Conservation (phyloP, 1,139 yeast species). For the Sugiyamaella japonica region DNA sequence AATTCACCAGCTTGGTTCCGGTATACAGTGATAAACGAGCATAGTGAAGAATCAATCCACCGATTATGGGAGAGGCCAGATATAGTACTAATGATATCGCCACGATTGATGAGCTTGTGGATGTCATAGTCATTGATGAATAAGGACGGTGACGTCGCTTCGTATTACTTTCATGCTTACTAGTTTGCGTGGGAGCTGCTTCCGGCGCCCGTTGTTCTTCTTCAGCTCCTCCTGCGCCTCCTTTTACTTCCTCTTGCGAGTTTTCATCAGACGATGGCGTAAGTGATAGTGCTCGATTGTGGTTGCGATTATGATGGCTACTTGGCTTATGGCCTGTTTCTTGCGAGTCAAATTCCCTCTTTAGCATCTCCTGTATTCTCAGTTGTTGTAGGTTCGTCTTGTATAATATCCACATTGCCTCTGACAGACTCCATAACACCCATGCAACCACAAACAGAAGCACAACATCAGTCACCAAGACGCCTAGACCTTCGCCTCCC, state of each 20-base stretch:
- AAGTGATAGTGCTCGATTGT: not conserved
- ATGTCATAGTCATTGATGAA: not conserved
- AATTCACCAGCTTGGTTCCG: conserved; percentile 29
- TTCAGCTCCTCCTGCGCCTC: too few species aligned
- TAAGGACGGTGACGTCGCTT: not conserved
- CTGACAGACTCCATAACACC: conserved; percentile 31
- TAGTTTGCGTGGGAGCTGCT: not conserved
- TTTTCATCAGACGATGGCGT: not conserved
- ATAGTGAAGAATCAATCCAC: conserved; percentile 27
- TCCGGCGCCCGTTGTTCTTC: not conserved
- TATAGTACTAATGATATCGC: conserved; percentile 22
- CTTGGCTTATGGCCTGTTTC: not conserved
- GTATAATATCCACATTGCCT: conserved; percentile 31
- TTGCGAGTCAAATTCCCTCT: not conserved
- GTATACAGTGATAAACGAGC: conserved; percentile 28
- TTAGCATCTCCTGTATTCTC: not conserved
- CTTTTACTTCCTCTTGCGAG: not conserved
- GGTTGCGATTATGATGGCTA: not conserved
- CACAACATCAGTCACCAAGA: conserved; percentile 29
- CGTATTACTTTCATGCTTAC: not conserved
- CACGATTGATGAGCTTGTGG: not conserved
- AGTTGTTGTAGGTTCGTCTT: conserved; percentile 4
- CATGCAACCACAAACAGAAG: conserved; percentile 31
- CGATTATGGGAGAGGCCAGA: conserved; percentile 29
- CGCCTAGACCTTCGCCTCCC: conserved; percentile 30